These are phyloP conservation scores for Lepidium campestre DNA, from an alignment of 441 rosid genomes.

Conservation along the genomic window DNA sequence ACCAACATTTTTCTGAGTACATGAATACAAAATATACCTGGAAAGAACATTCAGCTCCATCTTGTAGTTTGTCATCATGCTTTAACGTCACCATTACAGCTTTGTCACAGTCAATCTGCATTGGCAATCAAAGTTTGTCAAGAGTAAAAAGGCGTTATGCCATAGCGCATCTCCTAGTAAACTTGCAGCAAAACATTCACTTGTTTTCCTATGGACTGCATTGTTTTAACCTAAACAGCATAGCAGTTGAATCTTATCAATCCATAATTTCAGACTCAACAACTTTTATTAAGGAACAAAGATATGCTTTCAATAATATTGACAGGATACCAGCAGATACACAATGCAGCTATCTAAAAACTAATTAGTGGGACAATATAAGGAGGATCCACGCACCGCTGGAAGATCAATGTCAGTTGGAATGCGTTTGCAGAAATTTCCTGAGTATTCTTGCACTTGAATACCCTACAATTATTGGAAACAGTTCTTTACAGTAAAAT, in stretches of 20 bases:
- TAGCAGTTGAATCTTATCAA: neutral
- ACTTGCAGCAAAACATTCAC: neutral
- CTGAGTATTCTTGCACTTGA: slow-evolving; percentile 95
- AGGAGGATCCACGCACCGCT: slow-evolving; percentile 22
- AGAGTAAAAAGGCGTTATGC: slow-evolving; percentile 12
- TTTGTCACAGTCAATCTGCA: slow-evolving; percentile 99
- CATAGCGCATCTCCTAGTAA: neutral
- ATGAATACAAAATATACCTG: slow-evolving; percentile 52
- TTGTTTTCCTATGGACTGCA: neutral
- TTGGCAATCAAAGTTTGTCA: slow-evolving; percentile 7
- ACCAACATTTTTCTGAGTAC: slow-evolving; percentile 13
- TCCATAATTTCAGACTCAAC: neutral
- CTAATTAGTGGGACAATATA: neutral
- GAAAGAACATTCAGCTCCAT: slow-evolving; percentile 74
- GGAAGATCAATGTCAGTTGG: slow-evolving; percentile 43
- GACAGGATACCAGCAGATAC: neutral
- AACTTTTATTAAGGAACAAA: slow-evolving; percentile 1
- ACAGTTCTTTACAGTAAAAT: slow-evolving; percentile 11
- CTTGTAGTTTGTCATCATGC: slow-evolving; percentile 97
- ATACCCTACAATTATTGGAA: slow-evolving; percentile 59
- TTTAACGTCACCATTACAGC: slow-evolving; percentile 88
- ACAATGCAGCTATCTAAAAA: neutral
- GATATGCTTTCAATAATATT: neutral
- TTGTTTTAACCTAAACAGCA: neutral
- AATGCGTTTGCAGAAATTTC: slow-evolving; percentile 95